Evolutionary conservation across 202 grass and related monocot species (phyloP), one percentile per base, ranked within the genome.

Genomic region (Hordeum pubiflorum): DNA sequence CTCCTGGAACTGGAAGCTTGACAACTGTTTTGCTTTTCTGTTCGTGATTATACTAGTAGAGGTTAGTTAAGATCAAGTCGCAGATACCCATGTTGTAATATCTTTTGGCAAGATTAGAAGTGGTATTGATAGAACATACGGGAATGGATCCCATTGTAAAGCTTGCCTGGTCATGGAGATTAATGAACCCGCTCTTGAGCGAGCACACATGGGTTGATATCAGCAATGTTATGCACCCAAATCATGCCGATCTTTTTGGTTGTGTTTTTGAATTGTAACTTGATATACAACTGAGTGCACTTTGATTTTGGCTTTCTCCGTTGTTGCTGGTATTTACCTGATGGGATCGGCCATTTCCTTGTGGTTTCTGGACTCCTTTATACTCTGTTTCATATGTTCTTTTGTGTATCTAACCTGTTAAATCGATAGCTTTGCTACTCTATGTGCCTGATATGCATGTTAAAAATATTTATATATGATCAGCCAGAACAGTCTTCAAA

Each of bases 131-230:
- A 43, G 23, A 55, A 69, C 40, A 69, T 79, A 75, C 32, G 22
- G 87, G 79, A 82, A 41, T 23, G 22, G 2, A 60, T 78, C 82
- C 78, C 36, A 66, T 14, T 77, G 77, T 89, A 89, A 27, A 70
- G 24, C 38, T 70, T 44, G 38, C 22, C 48, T 26, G 1, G 17
- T 24, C 39, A 9, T 29, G 41, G 63, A 72, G 57, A 72, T 23
- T 63, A 71, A 69, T 24, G 13, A 70, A 71, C 4, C 62, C 46
- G 17, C 10, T 18, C 37, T 48, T n/a, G 5, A 27, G 7, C 10
- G 18, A 66, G 8, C 34, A n/a, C 38, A 43, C 11, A 8, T 41
- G 5, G 56, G 17, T 55, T 69, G 71, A 76, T 46, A 68, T 76
- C 7, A 70, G 40, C 23, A 18, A 12, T 74, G 10, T 76, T 37